Evolutionary conservation across 768 basidiomycete species (phyloP).

Genomic region (Tulasnella sp.): DNA sequence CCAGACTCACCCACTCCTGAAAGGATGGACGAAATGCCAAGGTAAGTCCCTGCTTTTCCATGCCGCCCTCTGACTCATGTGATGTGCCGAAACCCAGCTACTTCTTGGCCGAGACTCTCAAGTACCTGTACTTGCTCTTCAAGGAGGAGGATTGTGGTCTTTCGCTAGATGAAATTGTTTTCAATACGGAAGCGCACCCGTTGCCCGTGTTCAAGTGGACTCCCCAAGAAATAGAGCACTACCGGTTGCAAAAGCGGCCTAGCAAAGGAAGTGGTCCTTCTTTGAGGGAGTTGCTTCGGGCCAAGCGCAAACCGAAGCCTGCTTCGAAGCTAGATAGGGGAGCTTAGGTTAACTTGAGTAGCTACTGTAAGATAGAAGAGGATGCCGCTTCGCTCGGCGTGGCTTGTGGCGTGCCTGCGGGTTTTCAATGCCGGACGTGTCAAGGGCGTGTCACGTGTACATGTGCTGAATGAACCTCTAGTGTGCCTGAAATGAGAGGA

Average conservation of each 20-base stretch:
- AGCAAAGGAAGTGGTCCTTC: neutral
- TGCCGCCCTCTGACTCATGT: conserved; percentile 28
- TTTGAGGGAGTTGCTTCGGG: neutral
- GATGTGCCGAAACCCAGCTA: conserved; percentile 44
- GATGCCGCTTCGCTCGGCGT: neutral
- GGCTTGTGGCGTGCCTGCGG: no score
- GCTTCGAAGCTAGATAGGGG: neutral
- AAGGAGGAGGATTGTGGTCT: conserved; percentile 60
- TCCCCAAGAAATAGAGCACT: conserved; percentile 50
- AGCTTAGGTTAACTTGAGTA: neutral
- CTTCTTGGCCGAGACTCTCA: conserved; percentile 65
- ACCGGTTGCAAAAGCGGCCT: neutral
- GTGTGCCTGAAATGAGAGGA: neutral
- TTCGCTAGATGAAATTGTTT: conserved; percentile 51
- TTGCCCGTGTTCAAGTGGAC: conserved; percentile 72
- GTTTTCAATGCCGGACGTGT: no score
- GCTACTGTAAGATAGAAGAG: neutral
- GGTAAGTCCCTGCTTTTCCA: conserved; percentile 47
- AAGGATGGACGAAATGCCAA: conserved; percentile 68
- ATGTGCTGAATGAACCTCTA: neutral
- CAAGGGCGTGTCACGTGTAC: no score
- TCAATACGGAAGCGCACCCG: conserved; percentile 71
- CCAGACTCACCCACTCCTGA: conserved; percentile 41
- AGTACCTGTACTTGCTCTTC: conserved; percentile 74
- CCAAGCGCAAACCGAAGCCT: neutral